Base-by-base conservation (phyloP, 192 early-diverging fungal species). In the Cladochytrium replicatum region DNA sequence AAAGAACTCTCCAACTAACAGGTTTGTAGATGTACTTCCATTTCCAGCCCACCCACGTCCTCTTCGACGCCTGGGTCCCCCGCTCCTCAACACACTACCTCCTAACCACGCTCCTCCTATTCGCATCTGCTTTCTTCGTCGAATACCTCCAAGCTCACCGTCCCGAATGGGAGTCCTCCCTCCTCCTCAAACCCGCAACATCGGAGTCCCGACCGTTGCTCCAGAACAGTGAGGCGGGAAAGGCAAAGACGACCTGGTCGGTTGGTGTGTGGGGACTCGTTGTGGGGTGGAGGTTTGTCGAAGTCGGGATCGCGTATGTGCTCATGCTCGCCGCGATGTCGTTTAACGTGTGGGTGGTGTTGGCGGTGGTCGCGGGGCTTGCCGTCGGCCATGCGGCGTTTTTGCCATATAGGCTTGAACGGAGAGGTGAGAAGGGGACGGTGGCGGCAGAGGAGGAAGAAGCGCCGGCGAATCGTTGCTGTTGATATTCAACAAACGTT, bases 281-380 rank as follows among this genome's bases (percentile, higher is more conserved):
- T 17, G 13, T 37, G 3, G 44, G 2, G 5, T 6, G 54, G 22
- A 5, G 61, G 1, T 55, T 69, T 32, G 29, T 63, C 7, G 64
- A 63, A 34, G 57, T 66, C 1, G 55, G 54, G n/a, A 26, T 70
- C 2, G 72, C 69, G 5, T 80, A 77, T 57, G 47, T 60, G 0
- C 50, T 76, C 38, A 80, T 80, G 77, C 41, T 80, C 32, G 53
- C 71, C 7, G 68, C 66, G 32, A 80, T 80, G 77, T 72, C 77
- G 6, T 80, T 72, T 53, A 80, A 80, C 43, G 65, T 77, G 13
- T 60, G 65, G 0, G 34, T 74, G 23, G 76, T 74, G 60, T 55
- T 74, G 39, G 64, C 68, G 13, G 67, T 75, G 27, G 53, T 79
- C 19, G 21, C 39, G n/a, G 74, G 77, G 41, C 48, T 72, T 31